phyloP scores from a whole-genome alignment of 148 eudicot genomes.

The Oxyria digyna region DNA sequence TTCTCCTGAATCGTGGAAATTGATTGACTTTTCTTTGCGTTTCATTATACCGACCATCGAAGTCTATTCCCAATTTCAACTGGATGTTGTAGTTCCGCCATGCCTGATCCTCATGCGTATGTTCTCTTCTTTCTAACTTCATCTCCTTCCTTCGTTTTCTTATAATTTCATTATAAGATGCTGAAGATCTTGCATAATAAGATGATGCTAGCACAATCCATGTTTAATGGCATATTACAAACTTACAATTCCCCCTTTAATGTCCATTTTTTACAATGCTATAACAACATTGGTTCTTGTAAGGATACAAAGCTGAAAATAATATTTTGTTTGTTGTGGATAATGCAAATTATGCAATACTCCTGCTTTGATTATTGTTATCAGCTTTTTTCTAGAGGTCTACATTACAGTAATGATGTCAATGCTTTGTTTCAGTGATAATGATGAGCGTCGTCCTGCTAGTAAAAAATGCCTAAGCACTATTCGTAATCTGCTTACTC shows the following conservation, averaged over 20 bases:
- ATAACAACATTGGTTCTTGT: too few species aligned
- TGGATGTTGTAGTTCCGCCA: background rate
- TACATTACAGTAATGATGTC: background rate
- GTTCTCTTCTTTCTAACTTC: background rate
- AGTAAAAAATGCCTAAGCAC: background rate
- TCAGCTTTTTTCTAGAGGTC: background rate
- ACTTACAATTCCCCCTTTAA: too few species aligned
- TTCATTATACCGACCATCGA: background rate
- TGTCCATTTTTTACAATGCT: too few species aligned
- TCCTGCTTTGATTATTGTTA: background rate
- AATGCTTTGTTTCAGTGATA: conserved; percentile 5
- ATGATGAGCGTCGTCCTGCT: background rate
- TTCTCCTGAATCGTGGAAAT: background rate
- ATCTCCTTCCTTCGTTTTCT: too few species aligned
- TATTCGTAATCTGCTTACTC: background rate
- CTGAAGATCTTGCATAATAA: too few species aligned
- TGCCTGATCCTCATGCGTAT: background rate
- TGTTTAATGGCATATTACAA: too few species aligned
- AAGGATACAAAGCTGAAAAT: too few species aligned
- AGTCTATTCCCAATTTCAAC: background rate
- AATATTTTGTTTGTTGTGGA: too few species aligned
- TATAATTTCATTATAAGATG: too few species aligned
- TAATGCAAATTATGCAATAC: background rate
- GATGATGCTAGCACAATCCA: too few species aligned
- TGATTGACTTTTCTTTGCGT: background rate